Percentiles rank a stretch among this genome's conserved stretches.
Conservation (phyloP, 352 stramenopile species). For the Thalassiosira exigua region DNA sequence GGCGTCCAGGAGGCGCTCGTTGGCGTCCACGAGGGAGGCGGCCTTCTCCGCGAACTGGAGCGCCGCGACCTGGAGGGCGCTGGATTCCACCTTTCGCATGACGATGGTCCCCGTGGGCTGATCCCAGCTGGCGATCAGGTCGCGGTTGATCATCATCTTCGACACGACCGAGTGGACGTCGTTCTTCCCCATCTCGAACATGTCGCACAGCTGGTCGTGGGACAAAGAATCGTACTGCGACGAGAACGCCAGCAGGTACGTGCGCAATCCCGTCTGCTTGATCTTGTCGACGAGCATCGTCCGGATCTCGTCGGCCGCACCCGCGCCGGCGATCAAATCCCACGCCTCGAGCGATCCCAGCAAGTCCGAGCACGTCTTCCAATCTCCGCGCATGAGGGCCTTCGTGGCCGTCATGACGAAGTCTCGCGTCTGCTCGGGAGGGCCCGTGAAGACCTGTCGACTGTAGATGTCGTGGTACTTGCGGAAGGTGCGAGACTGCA, state of each 20-base stretch:
- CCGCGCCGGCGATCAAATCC: slow-evolving; percentile 92
- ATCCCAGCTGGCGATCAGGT: slow-evolving; percentile 97
- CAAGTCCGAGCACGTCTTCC: slow-evolving; percentile 91
- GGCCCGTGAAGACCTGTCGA: slow-evolving; percentile 95
- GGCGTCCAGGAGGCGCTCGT: slow-evolving; percentile 88
- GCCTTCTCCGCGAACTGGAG: slow-evolving; percentile 95
- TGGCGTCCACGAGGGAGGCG: slow-evolving; percentile 85
- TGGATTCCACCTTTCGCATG: slow-evolving; percentile 94
- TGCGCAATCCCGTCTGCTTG: slow-evolving; percentile 95
- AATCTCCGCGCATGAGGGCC: slow-evolving; percentile 94
- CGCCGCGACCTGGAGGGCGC: slow-evolving; percentile 92
- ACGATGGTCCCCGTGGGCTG: slow-evolving; percentile 96
- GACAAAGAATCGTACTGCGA: slow-evolving; percentile 96
- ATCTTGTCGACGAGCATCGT: slow-evolving; percentile 93
- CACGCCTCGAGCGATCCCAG: slow-evolving; percentile 92
- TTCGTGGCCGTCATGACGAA: slow-evolving; percentile 96
- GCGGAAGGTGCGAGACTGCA: slow-evolving; percentile 95
- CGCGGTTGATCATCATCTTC: slow-evolving; percentile 99
- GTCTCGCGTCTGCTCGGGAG: slow-evolving; percentile 97
- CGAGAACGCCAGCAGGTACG: slow-evolving; percentile 96
- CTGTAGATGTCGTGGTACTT: slow-evolving; percentile 89
- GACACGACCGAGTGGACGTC: slow-evolving; percentile 97
- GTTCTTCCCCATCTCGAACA: slow-evolving; percentile 96
- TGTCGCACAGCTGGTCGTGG: slow-evolving; percentile 92
- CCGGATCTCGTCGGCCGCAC: slow-evolving; percentile 87